Evolutionary conservation across 2,329 filamentous ascomycete genomes (phyloP).

Genomic region (Aspergillus melleus): DNA sequence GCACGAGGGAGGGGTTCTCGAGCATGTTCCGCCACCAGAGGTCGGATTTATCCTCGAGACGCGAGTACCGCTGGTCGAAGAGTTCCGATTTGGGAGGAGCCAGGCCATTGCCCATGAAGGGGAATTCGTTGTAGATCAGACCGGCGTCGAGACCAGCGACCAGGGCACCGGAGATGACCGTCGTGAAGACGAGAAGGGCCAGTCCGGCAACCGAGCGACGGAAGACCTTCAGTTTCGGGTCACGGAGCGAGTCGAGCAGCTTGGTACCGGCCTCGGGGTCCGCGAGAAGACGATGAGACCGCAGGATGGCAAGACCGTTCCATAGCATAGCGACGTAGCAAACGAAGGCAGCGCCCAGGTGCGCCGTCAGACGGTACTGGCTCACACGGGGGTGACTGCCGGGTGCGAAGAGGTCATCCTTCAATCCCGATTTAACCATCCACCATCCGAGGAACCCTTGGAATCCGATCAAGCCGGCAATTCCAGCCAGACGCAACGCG

Average conservation of each 20-base stretch:
- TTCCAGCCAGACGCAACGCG: slow-evolving; percentile 75
- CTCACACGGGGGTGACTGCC: slow-evolving; percentile 89
- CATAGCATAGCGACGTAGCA: slow-evolving; percentile 95
- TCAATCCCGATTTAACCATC: slow-evolving; percentile 98
- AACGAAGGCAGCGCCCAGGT: slow-evolving; percentile 85
- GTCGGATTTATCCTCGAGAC: slow-evolving; percentile 74
- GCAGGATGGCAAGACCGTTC: slow-evolving; percentile 80
- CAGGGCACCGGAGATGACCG: slow-evolving; percentile 88
- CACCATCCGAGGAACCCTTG: slow-evolving; percentile 97
- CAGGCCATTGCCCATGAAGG: slow-evolving; percentile 84
- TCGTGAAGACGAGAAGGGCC: slow-evolving; percentile 76
- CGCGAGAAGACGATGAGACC: slow-evolving; percentile 69
- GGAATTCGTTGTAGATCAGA: slow-evolving; percentile 98
- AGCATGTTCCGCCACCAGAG: slow-evolving; percentile 97
- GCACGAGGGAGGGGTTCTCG: slow-evolving; percentile 93
- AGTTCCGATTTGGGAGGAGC: slow-evolving; percentile 81
- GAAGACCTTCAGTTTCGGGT: slow-evolving; percentile 70
- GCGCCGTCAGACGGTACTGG: slow-evolving; percentile 88
- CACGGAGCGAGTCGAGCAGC: slow-evolving; percentile 61
- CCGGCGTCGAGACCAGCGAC: slow-evolving; percentile 95
- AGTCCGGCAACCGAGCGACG: slow-evolving; percentile 71
- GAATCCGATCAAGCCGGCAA: slow-evolving; percentile 86
- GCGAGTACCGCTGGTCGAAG: slow-evolving; percentile 81
- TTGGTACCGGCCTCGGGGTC: slow-evolving; percentile 64
- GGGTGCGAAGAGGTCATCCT: slow-evolving; percentile 90